Conservation (phyloP, 345 rosid species). For the Eutrema heterophyllum region DNA sequence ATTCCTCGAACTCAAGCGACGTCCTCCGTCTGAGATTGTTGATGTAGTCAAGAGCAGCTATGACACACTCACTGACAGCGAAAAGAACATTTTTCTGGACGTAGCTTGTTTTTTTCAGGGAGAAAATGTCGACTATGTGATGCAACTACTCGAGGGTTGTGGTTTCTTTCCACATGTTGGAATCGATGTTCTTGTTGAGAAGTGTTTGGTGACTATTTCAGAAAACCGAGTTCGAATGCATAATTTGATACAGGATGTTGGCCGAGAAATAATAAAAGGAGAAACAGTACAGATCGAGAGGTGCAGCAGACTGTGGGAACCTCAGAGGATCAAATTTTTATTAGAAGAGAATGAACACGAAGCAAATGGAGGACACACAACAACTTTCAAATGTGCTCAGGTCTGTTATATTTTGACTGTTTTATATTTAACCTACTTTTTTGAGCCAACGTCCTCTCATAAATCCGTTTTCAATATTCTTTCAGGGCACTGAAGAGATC, state of each 20-base stretch:
- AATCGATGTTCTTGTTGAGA: constrained; percentile 25
- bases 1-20: neutral
- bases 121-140: constrained; percentile 3
- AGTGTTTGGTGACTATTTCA: constrained; percentile 9
- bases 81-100: constrained; percentile 18
- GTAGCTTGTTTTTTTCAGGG: constrained; percentile 12
- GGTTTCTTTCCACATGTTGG: constrained; percentile 15
- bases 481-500: constrained; percentile 19
- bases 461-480: neutral
- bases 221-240: constrained; percentile 7
- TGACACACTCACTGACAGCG: neutral
- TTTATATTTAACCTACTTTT: neutral
- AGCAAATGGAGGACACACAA: neutral
- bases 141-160: constrained; percentile 14
- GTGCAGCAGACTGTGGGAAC: constrained; percentile 15
- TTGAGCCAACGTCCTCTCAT: neutral
- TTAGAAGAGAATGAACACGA: neutral
- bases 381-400: neutral
- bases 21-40: neutral
- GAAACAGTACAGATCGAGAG: neutral
- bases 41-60: constrained; percentile 5
- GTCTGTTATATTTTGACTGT: neutral
- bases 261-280: neutral
- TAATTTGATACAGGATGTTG: constrained; percentile 20
- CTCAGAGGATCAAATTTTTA: neutral